Evolutionary conservation across 495 filamentous ascomycete genomes (phyloP).

Genomic region (Tuber borchii): DNA sequence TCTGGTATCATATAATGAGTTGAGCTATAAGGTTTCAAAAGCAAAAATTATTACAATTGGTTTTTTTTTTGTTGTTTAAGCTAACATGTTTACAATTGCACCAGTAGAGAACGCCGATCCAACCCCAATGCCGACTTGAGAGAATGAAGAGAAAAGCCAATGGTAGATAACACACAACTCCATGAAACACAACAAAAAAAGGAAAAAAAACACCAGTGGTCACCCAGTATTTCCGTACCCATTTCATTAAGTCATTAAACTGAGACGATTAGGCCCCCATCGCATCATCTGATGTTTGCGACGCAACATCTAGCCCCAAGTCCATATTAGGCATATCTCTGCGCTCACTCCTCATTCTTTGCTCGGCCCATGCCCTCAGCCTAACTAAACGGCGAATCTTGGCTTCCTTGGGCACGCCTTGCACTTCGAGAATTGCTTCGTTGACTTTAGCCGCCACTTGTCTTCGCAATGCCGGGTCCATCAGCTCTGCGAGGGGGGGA

Average conservation of each 20-base stretch:
- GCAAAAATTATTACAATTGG: neutral
- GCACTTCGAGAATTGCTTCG: conserved; percentile 68
- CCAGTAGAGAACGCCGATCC: conserved; percentile 22
- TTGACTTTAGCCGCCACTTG: conserved; percentile 78
- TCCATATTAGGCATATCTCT: conserved; percentile 67
- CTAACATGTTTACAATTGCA: conserved; percentile 5
- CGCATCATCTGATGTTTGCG: conserved; percentile 25
- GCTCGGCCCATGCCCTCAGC: conserved; percentile 79
- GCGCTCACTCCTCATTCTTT: conserved; percentile 63
- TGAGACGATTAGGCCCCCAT: conserved; percentile 25
- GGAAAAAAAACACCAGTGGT: neutral
- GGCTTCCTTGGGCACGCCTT: conserved; percentile 67
- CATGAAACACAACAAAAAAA: conserved; percentile 4
- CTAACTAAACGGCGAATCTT: conserved; percentile 71
- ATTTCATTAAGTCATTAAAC: conserved; percentile 31
- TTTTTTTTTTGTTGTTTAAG: neutral
- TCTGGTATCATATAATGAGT: neutral
- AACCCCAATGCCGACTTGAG: conserved; percentile 26
- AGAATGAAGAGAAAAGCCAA: conserved; percentile 16
- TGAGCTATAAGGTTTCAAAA: neutral
- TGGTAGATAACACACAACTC: conserved; percentile 16
- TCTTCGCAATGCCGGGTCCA: conserved; percentile 74
- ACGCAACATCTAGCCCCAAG: conserved; percentile 56
- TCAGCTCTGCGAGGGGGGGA: conserved; percentile 64
- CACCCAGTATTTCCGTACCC: neutral